Evolutionary conservation across 306 rosid genomes (phyloP).

Genomic region (Ochetophila trinervis): DNA sequence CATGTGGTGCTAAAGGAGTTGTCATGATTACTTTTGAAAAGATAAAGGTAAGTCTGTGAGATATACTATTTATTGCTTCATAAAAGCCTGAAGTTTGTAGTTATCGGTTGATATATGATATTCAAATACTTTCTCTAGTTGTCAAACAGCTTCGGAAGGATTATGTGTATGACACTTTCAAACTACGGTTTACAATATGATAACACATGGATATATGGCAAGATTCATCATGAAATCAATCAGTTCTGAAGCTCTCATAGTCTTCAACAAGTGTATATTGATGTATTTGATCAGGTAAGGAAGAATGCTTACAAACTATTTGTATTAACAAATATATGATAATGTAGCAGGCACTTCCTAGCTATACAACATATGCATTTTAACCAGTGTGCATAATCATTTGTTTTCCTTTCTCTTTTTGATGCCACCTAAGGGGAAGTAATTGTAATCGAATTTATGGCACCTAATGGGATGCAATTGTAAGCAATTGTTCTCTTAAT

Average conservation of each 20-base stretch:
- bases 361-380: not conserved
- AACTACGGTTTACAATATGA: slow-evolving; percentile 84
- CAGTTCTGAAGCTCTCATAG: slow-evolving; percentile 85
- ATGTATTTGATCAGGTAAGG: slow-evolving; percentile 85
- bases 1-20: slow-evolving; percentile 96
- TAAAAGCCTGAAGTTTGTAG: slow-evolving; percentile 3
- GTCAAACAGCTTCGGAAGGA: slow-evolving; percentile 79
- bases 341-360: slow-evolving; percentile 4
- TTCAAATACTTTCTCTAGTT: slow-evolving; percentile 42
- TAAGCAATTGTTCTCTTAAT: not conserved
- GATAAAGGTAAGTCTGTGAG: slow-evolving; percentile 59
- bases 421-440: slow-evolving; percentile 7
- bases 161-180: slow-evolving; percentile 68
- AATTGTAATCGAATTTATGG: no score
- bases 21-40: slow-evolving; percentile 85
- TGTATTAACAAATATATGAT: slow-evolving; percentile 8
- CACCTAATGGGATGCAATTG: not conserved
- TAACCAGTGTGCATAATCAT: not conserved
- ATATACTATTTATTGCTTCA: not conserved
- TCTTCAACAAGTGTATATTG: slow-evolving; percentile 90
- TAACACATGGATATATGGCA: slow-evolving; percentile 93
- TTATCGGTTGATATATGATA: slow-evolving; percentile 12
- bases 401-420: not conserved
- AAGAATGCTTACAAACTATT: slow-evolving; percentile 3
- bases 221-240: slow-evolving; percentile 93